phyloP scores from a whole-genome alignment of 768 basidiomycete species.

The Macrocybe gigantea region DNA sequence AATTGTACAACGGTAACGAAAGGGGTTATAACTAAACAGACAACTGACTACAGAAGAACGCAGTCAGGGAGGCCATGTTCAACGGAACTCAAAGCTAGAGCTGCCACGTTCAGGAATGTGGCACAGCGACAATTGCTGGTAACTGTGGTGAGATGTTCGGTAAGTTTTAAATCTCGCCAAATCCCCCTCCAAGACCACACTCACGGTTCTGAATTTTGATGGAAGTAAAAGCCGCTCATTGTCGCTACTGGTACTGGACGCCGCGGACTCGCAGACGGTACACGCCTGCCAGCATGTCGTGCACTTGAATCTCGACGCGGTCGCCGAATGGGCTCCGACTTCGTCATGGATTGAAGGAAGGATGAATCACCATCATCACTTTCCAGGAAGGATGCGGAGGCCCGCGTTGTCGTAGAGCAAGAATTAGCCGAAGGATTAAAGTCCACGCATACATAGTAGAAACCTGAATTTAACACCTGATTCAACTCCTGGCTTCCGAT shows the following conservation, averaged over 20 bases:
- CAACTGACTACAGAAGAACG: constrained; percentile 2
- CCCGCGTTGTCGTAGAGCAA: constrained; percentile 25
- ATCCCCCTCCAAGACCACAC: constrained; percentile 20
- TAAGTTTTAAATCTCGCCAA: background rate
- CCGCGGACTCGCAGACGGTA: constrained; percentile 42
- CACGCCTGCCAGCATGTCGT: constrained; percentile 32
- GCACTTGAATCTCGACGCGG: constrained; percentile 43
- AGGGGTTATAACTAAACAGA: background rate
- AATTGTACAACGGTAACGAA: background rate
- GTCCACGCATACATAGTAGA: constrained; percentile 94
- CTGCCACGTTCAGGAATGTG: constrained; percentile 72
- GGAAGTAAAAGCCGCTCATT: constrained; percentile 92
- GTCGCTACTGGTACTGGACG: constrained; percentile 52
- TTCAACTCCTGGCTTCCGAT: constrained; percentile 3
- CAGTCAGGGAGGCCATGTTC: constrained; percentile 15
- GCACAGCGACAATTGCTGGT: constrained; percentile 81
- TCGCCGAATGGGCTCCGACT: constrained; percentile 28
- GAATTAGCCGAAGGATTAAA: constrained; percentile 58
- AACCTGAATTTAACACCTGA: constrained; percentile 44
- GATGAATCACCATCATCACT: constrained; percentile 15
- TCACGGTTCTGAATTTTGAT: constrained; percentile 89
- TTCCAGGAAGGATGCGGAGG: constrained; percentile 25
- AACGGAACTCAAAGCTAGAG: constrained; percentile 86
- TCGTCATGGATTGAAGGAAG: constrained; percentile 24
- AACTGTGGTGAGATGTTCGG: constrained; percentile 37